Evolutionary conservation across 352 stramenopile species (phyloP), one percentile per base, ranked within the genome.

Genomic region (Phytophthora foliorum): DNA sequence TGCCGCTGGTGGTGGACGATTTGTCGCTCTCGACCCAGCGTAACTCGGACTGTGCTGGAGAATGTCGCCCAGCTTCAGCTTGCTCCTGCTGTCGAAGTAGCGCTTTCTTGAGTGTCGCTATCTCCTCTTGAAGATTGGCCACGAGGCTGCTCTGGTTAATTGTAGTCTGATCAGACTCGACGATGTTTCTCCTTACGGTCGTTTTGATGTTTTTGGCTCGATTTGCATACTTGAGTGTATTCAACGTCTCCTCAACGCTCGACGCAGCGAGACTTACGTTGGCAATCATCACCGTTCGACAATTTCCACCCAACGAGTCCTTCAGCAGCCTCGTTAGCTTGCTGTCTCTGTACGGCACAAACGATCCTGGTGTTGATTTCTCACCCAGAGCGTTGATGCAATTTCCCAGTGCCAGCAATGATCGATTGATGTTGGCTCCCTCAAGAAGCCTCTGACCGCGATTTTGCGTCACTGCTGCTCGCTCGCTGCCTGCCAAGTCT

Each of bases 171-270:
- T 97, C 93, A 0, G 96, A 82, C 32, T 88, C 90, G 14, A 98
- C 78, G 2, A 97, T 87, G 59, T 98, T 98, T 42, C 73, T 67
- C 44, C 75, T 82, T 24, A 97, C 80, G 3, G 89, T 97, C 8
- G 92, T 98, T 72, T 98, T 97, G 75, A 98, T 98, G 61, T 96
- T 97, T 69, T 98, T 98, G 11, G 93, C 92, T 46, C 93, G 78
- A 52, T 97, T 97, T 3, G 93, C 93, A 66, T 98, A 98, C 68
- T 98, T 98, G 24, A 98, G 81, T 13, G 93, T 98, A 63, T 97
- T 98, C 38, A 98, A 64, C n/a, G 92, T 98, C 70, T 98, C 93
- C 64, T 98, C 90, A 10, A 97, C 90, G 41, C 88, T 95, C 13
- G 82, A 81, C 0, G 79, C 76, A 11, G 94, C 78, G 16, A 85